Percentiles rank a stretch among this genome's conserved stretches.
Evolutionary conservation across 768 basidiomycete species (phyloP).

Genomic region (Boletus subparvulus): DNA sequence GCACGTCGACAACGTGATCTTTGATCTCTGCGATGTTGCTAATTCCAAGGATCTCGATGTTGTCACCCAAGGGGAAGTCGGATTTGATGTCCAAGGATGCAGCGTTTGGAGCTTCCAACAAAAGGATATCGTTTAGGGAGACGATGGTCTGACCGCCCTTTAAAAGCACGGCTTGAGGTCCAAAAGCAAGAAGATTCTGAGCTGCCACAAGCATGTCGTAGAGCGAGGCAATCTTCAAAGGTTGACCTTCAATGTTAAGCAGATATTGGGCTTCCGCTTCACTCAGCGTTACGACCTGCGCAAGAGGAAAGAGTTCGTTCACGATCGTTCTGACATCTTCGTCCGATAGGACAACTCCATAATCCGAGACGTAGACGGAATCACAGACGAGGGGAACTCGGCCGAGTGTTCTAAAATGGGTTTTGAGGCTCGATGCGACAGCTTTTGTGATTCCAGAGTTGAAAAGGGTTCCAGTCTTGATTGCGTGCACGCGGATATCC

Average conservation of each 20-base stretch:
- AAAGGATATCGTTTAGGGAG: background rate
- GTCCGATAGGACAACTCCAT: background rate
- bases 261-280: background rate
- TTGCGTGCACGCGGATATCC: background rate
- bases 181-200: background rate
- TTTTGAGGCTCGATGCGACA: background rate
- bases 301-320: background rate
- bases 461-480: slow-evolving; percentile 3
- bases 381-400: background rate
- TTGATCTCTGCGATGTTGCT: background rate
- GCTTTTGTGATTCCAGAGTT: background rate
- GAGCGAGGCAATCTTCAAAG: background rate
- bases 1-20: background rate
- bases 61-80: background rate
- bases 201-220: background rate
- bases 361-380: background rate
- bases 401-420: background rate
- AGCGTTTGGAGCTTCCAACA: background rate
- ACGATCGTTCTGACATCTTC: background rate
- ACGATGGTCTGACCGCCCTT: background rate
- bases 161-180: background rate
- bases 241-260: background rate
- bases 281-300: background rate
- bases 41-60: slow-evolving; percentile 2
- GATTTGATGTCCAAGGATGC: background rate